A percentile compares a stretch with the other conserved stretches of the same genome.
Evolutionary conservation across 371 early-diverging fungal genomes (phyloP).

Genomic region (Encephalitozoon intestinalis): DNA sequence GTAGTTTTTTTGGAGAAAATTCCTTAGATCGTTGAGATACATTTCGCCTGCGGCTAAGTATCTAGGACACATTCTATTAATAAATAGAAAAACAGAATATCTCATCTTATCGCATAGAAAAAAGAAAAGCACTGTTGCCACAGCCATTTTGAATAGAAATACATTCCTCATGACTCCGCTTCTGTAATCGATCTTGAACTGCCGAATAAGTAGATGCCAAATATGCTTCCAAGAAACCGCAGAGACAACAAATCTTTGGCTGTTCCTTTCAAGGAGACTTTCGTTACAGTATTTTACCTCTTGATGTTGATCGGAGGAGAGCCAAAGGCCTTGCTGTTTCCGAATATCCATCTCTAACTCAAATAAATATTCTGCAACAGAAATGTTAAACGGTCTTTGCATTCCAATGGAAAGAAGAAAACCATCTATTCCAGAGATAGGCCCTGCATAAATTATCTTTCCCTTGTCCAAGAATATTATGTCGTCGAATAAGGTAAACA

Average conservation of each 20-base stretch:
- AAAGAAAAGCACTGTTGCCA: not conserved
- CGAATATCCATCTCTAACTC: not conserved
- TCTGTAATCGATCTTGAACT: slow-evolving; percentile 5
- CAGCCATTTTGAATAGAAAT: not conserved
- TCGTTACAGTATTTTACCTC: too few relatives aligned
- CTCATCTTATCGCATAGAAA: not conserved
- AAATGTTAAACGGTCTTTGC: not conserved
- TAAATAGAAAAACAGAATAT: not conserved
- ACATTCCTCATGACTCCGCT: not conserved
- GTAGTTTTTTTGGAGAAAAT: not conserved
- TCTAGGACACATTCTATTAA: not conserved
- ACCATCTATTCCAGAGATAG: not conserved
- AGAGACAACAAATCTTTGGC: not conserved
- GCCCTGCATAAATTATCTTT: slow-evolving; percentile 53
- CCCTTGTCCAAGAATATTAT: slow-evolving; percentile 63
- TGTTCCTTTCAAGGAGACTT: not conserved
- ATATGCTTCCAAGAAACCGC: not conserved
- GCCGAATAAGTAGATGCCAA: not conserved
- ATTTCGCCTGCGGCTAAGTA: not conserved
- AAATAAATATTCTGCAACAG: slow-evolving; percentile 17
- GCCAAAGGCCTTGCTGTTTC: not conserved
- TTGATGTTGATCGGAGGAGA: not conserved
- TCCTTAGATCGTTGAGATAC: not conserved
- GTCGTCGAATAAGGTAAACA: slow-evolving; percentile 62
- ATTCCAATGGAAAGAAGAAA: not conserved